A percentile compares a stretch with the other conserved stretches of the same genome.
phyloP scores from a whole-genome alignment of 441 rosid genomes.

The Capsella rubella region DNA sequence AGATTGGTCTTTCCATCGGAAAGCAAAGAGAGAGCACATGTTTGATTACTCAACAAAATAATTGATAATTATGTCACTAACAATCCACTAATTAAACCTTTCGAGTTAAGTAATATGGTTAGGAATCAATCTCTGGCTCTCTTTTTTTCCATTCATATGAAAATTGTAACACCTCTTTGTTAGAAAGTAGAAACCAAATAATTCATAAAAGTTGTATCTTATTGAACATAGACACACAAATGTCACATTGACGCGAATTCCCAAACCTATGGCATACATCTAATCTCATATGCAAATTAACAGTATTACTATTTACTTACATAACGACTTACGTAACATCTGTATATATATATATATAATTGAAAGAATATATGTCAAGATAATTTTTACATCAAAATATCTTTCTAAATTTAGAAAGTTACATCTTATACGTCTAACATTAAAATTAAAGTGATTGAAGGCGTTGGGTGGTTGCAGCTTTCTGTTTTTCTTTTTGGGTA shows the following conservation, averaged over 20 bases:
- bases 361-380: too few species aligned
- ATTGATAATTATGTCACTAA: conserved; percentile 45
- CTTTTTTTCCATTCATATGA: conserved; percentile 22
- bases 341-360: too few species aligned
- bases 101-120: conserved; percentile 45
- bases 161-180: neutral
- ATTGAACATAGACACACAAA: neutral
- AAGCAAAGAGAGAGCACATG: conserved; percentile 45
- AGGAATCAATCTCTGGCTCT: conserved; percentile 41
- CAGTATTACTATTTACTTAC: neutral
- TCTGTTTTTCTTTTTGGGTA: neutral
- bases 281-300: neutral
- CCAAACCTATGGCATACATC: neutral
- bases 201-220: neutral
- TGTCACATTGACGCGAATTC: neutral
- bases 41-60: conserved; percentile 36
- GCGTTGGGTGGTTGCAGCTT: neutral
- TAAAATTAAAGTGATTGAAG: neutral
- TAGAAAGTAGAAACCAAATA: neutral
- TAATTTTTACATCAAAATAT: too few species aligned
- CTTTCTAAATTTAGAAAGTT: neutral
- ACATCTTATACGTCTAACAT: neutral
- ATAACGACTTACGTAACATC: neutral
- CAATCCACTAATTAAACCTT: conserved; percentile 44
- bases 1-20: conserved; percentile 26